Conservation (phyloP, 2,329 filamentous ascomycete species). For the Stromatinia cepivora region DNA sequence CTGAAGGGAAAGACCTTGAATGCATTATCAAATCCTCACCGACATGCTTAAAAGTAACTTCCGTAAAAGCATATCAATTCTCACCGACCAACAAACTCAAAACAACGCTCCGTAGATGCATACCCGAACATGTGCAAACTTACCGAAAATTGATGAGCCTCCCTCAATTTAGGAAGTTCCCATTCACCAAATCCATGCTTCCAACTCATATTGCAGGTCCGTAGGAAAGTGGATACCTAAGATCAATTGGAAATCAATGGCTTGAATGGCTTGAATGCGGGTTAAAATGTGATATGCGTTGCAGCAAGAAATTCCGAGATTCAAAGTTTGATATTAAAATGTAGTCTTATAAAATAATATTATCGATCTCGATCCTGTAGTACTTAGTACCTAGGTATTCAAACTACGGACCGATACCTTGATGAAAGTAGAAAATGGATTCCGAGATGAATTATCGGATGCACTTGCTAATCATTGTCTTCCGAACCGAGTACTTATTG, state of each 20-base stretch:
- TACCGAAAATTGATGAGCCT: constrained; percentile 35
- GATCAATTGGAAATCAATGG: background rate
- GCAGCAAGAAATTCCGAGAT: background rate
- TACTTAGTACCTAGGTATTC: background rate
- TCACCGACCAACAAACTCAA: background rate
- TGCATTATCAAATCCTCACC: background rate
- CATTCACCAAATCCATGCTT: constrained; percentile 33
- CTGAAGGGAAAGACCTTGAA: background rate
- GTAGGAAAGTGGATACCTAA: background rate
- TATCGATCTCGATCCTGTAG: background rate
- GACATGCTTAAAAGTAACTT: background rate
- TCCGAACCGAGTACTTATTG: background rate
- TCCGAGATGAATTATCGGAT: background rate
- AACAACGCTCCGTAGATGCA: background rate
- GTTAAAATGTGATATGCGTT: constrained; percentile 4
- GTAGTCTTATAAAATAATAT: background rate
- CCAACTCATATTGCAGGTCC: constrained; percentile 24
- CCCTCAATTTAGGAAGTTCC: constrained; percentile 38
- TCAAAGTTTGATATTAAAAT: background rate
- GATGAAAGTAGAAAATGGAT: too few species aligned
- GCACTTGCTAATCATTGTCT: background rate
- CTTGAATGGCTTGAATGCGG: background rate
- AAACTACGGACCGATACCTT: constrained; percentile 3
- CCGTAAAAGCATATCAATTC: background rate
- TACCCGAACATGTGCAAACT: constrained; percentile 21